These are phyloP conservation scores for Saccharomyces hybrid DNA, from an alignment of 1,139 yeast genomes.

Conservation along the genomic window DNA sequence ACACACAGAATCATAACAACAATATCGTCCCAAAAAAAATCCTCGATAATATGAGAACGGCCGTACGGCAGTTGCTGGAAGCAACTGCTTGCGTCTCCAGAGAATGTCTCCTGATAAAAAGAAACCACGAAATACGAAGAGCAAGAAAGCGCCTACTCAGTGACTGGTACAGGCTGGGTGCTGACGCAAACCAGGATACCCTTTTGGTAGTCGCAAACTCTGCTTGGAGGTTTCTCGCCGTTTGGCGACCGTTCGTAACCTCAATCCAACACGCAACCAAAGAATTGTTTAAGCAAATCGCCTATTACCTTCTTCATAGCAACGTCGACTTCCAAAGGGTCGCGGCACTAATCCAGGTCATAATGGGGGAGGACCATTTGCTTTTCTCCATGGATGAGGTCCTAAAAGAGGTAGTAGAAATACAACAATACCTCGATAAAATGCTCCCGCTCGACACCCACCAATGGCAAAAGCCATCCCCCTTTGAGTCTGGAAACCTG, in stretches of 20 bases:
- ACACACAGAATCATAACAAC: conserved; percentile 48
- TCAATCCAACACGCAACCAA: conserved; percentile 44
- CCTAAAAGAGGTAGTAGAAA: not conserved
- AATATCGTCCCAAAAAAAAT: conserved; percentile 26
- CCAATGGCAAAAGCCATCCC: not conserved
- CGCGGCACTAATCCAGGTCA: not conserved
- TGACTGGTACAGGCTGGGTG: conserved; percentile 84
- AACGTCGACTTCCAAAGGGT: not conserved
- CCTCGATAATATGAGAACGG: conserved; percentile 64
- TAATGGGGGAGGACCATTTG: not conserved
- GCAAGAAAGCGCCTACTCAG: conserved; percentile 75
- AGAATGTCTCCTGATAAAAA: conserved; percentile 67
- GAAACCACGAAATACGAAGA: conserved; percentile 60
- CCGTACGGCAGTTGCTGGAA: conserved; percentile 68
- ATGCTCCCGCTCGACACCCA: not conserved
- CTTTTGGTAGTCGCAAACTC: not conserved
- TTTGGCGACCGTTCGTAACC: conserved; percentile 39
- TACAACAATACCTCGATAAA: not conserved
- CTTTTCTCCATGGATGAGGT: not conserved
- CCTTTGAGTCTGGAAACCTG: not conserved
- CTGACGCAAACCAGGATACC: conserved; percentile 61
- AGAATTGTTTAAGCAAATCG: not conserved
- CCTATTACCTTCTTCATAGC: not conserved
- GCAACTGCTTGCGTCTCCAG: conserved; percentile 80
- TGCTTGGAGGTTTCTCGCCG: not conserved